These are phyloP conservation scores for Lycium ferocissimum DNA, from an alignment of 257 asterid species.

Conservation along the genomic window DNA sequence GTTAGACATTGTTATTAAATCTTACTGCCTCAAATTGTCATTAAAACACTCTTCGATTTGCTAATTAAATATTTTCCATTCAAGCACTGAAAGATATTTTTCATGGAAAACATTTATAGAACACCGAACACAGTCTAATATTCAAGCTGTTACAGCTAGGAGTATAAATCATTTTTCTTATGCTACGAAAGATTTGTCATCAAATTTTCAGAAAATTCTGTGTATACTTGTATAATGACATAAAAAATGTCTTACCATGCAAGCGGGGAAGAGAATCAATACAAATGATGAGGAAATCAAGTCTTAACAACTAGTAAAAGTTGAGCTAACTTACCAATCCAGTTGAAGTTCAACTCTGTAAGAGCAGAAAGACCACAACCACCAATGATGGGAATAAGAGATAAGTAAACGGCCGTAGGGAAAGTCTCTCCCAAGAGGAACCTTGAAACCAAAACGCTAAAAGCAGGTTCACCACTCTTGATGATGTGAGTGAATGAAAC, in stretches of 20 bases:
- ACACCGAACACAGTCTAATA: neutral
- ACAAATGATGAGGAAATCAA: neutral
- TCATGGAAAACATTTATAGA: too few species aligned
- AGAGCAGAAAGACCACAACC: slow-evolving; percentile 91
- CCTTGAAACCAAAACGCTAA: slow-evolving; percentile 87
- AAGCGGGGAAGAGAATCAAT: neutral
- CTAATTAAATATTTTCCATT: too few species aligned
- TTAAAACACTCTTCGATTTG: too few species aligned
- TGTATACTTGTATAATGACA: neutral
- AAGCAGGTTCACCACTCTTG: slow-evolving; percentile 98
- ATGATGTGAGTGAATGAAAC: slow-evolving; percentile 96
- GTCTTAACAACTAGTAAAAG: neutral
- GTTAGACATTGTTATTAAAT: too few species aligned
- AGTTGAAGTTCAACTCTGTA: slow-evolving; percentile 92
- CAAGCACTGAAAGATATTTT: too few species aligned
- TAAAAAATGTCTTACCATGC: neutral
- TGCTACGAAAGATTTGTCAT: neutral
- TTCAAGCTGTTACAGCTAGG: slow-evolving; percentile 6
- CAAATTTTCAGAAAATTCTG: neutral
- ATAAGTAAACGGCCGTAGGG: slow-evolving; percentile 75
- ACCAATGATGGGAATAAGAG: slow-evolving; percentile 88
- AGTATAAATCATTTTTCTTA: neutral
- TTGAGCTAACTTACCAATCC: slow-evolving; percentile 66
- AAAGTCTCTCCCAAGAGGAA: slow-evolving; percentile 84
- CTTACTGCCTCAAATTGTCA: too few species aligned